A percentile compares a stretch with the other conserved stretches of the same genome.
These are phyloP conservation scores for Luzula sylvatica DNA, from an alignment of 176 grass and related monocot species.

Conservation along the genomic window DNA sequence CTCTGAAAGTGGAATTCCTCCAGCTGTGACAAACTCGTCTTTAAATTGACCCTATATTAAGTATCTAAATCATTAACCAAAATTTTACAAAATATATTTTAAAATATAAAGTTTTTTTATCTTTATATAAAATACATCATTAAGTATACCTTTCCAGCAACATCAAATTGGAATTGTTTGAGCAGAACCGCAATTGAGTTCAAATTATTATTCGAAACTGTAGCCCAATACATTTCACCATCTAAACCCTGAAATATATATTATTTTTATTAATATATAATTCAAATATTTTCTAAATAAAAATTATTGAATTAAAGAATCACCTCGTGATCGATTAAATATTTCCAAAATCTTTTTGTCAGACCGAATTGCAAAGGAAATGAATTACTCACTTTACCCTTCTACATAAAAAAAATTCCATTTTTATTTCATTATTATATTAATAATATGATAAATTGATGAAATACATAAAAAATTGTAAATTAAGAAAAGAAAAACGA, in stretches of 20 bases:
- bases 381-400: constrained; percentile 53
- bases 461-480: not conserved
- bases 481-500: constrained; percentile 20
- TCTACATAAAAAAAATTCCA: constrained; percentile 35
- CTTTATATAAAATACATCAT: not conserved
- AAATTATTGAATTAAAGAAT: constrained; percentile 16
- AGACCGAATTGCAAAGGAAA: constrained; percentile 67
- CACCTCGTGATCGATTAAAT: constrained; percentile 68
- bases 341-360: constrained; percentile 91
- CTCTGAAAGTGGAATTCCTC: constrained; percentile 83
- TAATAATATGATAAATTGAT: constrained; percentile 10
- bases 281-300: constrained; percentile 15
- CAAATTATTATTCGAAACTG: constrained; percentile 59
- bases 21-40: constrained; percentile 97
- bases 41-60: constrained; percentile 79
- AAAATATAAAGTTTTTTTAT: no score
- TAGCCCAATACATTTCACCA: constrained; percentile 66
- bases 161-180: constrained; percentile 67
- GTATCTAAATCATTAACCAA: constrained; percentile 10
- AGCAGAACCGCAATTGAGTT: constrained; percentile 41
- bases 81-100: constrained; percentile 1
- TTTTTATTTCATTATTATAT: constrained; percentile 7
- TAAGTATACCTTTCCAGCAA: constrained; percentile 59
- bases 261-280: not conserved
- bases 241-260: constrained; percentile 61